Evolutionary conservation across 768 basidiomycete species (phyloP).

Genomic region (Amanita rubescens): DNA sequence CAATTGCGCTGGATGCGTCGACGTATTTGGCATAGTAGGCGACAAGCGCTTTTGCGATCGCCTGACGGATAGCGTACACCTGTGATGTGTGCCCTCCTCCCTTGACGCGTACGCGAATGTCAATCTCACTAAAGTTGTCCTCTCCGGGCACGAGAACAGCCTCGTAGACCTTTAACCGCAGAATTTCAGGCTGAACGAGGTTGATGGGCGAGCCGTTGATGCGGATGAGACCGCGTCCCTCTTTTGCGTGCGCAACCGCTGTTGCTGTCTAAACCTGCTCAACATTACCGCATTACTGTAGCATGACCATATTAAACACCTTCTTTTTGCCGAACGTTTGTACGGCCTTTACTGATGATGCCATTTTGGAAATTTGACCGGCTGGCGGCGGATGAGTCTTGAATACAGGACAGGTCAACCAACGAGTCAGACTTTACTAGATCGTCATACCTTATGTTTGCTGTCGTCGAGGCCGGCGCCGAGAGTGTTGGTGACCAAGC

Average conservation of each 20-base stretch:
- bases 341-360: conserved; percentile 77
- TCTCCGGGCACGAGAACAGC: conserved; percentile 91
- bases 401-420: background rate
- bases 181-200: conserved; percentile 90
- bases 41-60: conserved; percentile 94
- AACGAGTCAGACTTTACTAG: background rate
- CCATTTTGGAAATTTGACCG: conserved; percentile 48
- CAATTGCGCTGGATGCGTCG: conserved; percentile 94
- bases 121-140: conserved; percentile 78
- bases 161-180: conserved; percentile 98
- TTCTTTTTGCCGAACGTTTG: conserved; percentile 99
- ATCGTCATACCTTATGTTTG: conserved; percentile 34
- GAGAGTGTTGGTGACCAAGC: conserved; percentile 24
- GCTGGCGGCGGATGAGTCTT: conserved; percentile 16
- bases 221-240: conserved; percentile 93
- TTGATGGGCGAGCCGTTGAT: conserved; percentile 96
- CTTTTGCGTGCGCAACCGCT: conserved; percentile 94
- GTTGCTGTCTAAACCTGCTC: conserved; percentile 72
- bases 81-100: conserved; percentile 99
- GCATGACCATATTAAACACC: conserved; percentile 38
- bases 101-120: conserved; percentile 97
- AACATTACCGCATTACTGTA: conserved; percentile 8
- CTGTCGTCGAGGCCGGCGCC: conserved; percentile 35
- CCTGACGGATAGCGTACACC: conserved; percentile 98
- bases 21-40: conserved; percentile 99